Base-by-base conservation (phyloP, 2,329 filamentous ascomycete genomes). In the Coniella vitis region DNA sequence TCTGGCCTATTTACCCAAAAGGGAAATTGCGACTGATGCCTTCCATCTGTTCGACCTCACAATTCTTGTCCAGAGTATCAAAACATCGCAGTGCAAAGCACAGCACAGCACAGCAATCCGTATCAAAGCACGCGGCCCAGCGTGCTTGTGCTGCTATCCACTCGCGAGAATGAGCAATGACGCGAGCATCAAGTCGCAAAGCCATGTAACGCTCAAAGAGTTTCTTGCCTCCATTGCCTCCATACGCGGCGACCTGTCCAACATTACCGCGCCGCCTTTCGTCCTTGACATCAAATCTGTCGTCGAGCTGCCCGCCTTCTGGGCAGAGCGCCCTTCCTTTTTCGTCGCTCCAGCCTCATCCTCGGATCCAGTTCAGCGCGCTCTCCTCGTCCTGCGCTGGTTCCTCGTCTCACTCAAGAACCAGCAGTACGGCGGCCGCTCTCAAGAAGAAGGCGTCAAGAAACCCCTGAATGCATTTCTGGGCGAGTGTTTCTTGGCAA, bases 301-400 rank as follows among this genome's bases (percentile, higher is more conserved):
- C 36, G 74, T 73, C 49, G 75, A 78, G 55, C 77, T 77, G 62
- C 74, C 73, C n/a, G 72, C 73, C 1, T 74, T 75, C 61, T 78
- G 74, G 75, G 69, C 73, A n/a, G 73, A 77, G 54, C 73, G 75
- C 58, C 75, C 75, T 31, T 65, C 67, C 20, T 58, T 75, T 0
- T 75, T 75, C 55, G 60, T 69, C 22, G 66, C 68, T 4, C 70
- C 72, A 4, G 69, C 71, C 1, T 55, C 59, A 9, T 69, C 69
- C 52, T 44, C 59, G 10, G 63, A 67, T 31, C 61, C 68, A 0
- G 65, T 67, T 19, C 60, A 64, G 25, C 61, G 73, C 9, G 65
- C 69, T 5, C 58, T 75, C 8, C 63, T 70, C 8, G 69, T 75
- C 0, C 60, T 75, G 14, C 72, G 73, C 54, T 74, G 71, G 63